Base-by-base conservation (phyloP, 1,139 yeast species). In the Blastobotrys capitulatus region DNA sequence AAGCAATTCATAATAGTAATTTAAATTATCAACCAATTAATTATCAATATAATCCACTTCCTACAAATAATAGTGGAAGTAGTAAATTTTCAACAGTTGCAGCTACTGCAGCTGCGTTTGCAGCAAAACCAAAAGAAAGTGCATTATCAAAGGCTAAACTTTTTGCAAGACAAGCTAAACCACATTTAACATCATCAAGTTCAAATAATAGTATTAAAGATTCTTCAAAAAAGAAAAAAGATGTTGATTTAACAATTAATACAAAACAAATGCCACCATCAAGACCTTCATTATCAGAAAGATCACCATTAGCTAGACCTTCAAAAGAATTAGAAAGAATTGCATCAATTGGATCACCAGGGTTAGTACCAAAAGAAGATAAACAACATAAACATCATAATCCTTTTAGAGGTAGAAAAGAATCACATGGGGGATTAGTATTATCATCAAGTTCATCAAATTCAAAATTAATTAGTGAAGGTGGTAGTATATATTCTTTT, bases 371-470 rank as follows among this genome's bases (percentile, higher is more conserved):
- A 3, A 46, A 45, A 38, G 50, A 43, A 8, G 52, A 58, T 19
- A 59, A 60, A 35, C 57, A 59, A 22, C 72, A 68, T 46, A 72
- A 71, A 49, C 76, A 72, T 47, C 75, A 71, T 49, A 63, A 74
- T 18, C 61, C 67, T 27, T 69, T 66, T 57, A 62, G 70, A 47
- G 64, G 66, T 42, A 63, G 71, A 36, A 71, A 72, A 46, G 75
- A 71, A 44, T 60, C 66, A 4, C 69, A 69, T 34, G 65, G 68
- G 1, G 65, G 68, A 1, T 63, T 65, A 19, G 68, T 68, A 1
- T 62, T 76, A 8, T 75, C 79, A 7, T 73, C 78, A 1, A 67
- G 76, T 12, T 70, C 76, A 0, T 75, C 79, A 16, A 76, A 75
- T 52, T 76, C 79, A 0, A 72, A 69, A 48, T 63, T 73, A 26